phyloP scores from a whole-genome alignment of 106 monocot genomes.

The Amphibolis antarctica region DNA sequence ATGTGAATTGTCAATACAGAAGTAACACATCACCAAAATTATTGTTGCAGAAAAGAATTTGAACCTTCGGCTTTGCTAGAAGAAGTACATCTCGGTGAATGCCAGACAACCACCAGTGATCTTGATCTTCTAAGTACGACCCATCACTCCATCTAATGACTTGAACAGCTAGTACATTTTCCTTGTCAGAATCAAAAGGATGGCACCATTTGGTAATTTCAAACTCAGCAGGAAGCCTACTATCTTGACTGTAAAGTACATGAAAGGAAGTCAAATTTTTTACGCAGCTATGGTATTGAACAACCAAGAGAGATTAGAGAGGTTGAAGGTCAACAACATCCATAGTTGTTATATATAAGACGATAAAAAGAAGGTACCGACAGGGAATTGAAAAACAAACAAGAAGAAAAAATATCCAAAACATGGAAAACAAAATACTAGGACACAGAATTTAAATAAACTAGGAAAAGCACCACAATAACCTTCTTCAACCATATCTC shows the following conservation, averaged over 20 bases:
- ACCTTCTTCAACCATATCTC: no score
- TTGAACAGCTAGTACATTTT: conserved; percentile 91
- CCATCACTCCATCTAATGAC: conserved; percentile 98
- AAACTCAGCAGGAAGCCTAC: conserved; percentile 98
- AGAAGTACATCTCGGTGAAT: conserved; percentile 94
- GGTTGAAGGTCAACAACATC: no score
- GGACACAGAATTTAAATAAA: no score
- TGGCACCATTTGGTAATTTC: conserved; percentile 83
- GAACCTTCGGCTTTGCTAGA: conserved; percentile 83
- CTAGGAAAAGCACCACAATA: no score
- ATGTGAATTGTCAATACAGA: neutral
- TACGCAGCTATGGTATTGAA: no score
- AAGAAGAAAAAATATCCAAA: no score
- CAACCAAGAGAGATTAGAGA: no score
- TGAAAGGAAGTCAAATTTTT: neutral
- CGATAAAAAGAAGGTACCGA: no score
- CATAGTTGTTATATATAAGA: no score
- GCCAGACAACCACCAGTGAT: conserved; percentile 99
- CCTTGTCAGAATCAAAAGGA: conserved; percentile 58
- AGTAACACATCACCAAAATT: neutral
- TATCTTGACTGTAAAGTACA: conserved; percentile 61
- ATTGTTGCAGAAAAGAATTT: neutral
- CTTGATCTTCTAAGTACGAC: conserved; percentile 98
- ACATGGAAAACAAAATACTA: no score
- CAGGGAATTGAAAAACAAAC: no score